These are phyloP conservation scores for Hemileccinum rubropunctum DNA, from an alignment of 768 basidiomycete genomes.

Conservation along the genomic window DNA sequence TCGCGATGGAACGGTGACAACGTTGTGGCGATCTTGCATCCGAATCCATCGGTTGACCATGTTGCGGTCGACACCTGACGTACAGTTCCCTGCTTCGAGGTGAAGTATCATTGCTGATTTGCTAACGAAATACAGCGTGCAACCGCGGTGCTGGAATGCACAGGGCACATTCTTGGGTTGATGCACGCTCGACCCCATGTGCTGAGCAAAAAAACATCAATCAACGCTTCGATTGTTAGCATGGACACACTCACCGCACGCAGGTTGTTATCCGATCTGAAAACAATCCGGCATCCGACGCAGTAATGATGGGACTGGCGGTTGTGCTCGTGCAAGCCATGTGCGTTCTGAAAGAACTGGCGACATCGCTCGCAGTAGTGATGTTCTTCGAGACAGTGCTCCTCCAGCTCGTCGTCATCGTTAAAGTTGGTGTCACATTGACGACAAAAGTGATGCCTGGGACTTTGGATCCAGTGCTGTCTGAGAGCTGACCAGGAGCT, in stretches of 20 bases:
- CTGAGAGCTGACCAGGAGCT: constrained; percentile 33
- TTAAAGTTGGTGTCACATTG: constrained; percentile 45
- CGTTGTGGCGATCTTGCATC: constrained; percentile 40
- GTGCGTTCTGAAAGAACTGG: constrained; percentile 38
- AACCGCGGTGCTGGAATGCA: constrained; percentile 36
- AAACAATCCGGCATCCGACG: constrained; percentile 39
- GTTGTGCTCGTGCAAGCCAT: constrained; percentile 47
- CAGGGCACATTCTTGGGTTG: constrained; percentile 36
- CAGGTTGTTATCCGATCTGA: constrained; percentile 31
- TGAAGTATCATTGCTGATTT: constrained; percentile 57
- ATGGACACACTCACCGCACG: constrained; percentile 8
- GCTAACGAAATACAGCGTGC: constrained; percentile 47
- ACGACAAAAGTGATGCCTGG: constrained; percentile 51
- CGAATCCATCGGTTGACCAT: constrained; percentile 37
- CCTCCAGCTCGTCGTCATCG: constrained; percentile 29
- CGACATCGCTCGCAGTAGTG: constrained; percentile 43
- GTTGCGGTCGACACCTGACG: constrained; percentile 44
- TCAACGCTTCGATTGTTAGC: neutral
- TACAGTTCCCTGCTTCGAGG: constrained; percentile 58
- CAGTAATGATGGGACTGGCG: constrained; percentile 47
- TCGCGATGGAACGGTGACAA: constrained; percentile 56
- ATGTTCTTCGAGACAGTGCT: constrained; percentile 43
- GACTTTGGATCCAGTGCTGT: constrained; percentile 54
- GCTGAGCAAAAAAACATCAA: constrained; percentile 26
- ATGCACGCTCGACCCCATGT: constrained; percentile 55